phyloP scores from a whole-genome alignment of 2,329 filamentous ascomycete genomes.

The Fusarium subtropicale region DNA sequence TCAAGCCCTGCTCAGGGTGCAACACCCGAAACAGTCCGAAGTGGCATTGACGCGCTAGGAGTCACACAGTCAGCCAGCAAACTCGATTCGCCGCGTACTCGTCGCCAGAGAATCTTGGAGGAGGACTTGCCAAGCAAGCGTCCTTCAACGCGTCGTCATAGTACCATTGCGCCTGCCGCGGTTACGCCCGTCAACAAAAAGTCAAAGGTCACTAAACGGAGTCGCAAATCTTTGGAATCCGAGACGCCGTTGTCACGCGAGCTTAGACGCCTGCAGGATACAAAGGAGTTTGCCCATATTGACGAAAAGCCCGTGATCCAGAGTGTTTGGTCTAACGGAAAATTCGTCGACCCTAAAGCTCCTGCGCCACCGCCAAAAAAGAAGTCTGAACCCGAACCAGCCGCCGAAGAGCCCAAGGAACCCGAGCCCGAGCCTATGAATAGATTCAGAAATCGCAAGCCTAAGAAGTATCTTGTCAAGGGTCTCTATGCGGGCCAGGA shows the following conservation, averaged over 20 bases:
- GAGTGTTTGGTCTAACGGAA: constrained; percentile 74
- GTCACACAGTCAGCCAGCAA: constrained; percentile 57
- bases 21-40: constrained; percentile 44
- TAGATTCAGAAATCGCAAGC: constrained; percentile 57
- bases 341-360: constrained; percentile 64
- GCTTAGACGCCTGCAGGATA: constrained; percentile 69
- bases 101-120: constrained; percentile 48
- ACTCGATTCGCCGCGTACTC: constrained; percentile 52
- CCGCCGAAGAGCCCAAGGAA: constrained; percentile 41
- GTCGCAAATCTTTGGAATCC: constrained; percentile 64
- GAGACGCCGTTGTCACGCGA: constrained; percentile 66
- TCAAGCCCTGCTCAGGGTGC: constrained; percentile 26
- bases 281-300: constrained; percentile 70
- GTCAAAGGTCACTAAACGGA: constrained; percentile 70
- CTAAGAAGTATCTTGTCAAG: constrained; percentile 83
- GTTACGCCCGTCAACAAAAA: constrained; percentile 61
- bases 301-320: constrained; percentile 68
- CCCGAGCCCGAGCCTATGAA: constrained; percentile 55
- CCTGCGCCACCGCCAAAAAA: constrained; percentile 55
- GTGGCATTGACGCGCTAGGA: constrained; percentile 61
- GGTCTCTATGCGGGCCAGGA: constrained; percentile 90
- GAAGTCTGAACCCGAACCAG: constrained; percentile 47
- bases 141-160: constrained; percentile 56
- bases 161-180: constrained; percentile 54
- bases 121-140: constrained; percentile 51